phyloP scores from a whole-genome alignment of 2,329 filamentous ascomycete genomes.

The Didymosphaeria variabile region DNA sequence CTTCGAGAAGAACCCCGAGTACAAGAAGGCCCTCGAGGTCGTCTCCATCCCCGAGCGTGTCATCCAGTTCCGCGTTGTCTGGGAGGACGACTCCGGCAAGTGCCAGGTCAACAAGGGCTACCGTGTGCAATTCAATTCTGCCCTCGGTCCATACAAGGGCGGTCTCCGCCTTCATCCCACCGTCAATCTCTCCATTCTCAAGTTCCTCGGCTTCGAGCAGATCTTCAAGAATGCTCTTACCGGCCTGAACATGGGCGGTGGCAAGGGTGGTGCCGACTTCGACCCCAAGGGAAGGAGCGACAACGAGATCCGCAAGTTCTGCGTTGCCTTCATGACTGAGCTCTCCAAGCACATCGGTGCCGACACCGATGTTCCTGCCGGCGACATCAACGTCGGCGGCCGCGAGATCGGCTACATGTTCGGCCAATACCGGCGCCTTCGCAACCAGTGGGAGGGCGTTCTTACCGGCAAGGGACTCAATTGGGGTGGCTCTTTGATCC shows the following conservation, averaged over 20 bases:
- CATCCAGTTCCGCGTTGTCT: constrained; percentile 96
- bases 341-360: constrained; percentile 93
- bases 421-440: constrained; percentile 87
- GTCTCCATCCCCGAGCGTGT: constrained; percentile 92
- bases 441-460: constrained; percentile 94
- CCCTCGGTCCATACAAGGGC: constrained; percentile 97
- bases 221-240: constrained; percentile 99
- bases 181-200: constrained; percentile 80
- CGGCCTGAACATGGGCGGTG: constrained; percentile 93
- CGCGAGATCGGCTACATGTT: constrained; percentile 96
- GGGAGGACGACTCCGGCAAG: constrained; percentile 92
- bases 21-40: constrained; percentile 87
- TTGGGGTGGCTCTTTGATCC: constrained; percentile 94
- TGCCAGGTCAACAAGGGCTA: constrained; percentile 93
- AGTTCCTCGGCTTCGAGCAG: constrained; percentile 99
- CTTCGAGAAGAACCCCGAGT: constrained; percentile 94
- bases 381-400: constrained; percentile 92
- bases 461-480: constrained; percentile 92
- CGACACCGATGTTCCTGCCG: constrained; percentile 94
- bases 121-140: constrained; percentile 98
- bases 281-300: constrained; percentile 99
- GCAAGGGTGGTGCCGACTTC: constrained; percentile 97
- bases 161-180: constrained; percentile 94
- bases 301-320: constrained; percentile 97
- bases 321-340: constrained; percentile 94